phyloP scores from a whole-genome alignment of 257 asterid genomes.

The Leonotis leonurus region DNA sequence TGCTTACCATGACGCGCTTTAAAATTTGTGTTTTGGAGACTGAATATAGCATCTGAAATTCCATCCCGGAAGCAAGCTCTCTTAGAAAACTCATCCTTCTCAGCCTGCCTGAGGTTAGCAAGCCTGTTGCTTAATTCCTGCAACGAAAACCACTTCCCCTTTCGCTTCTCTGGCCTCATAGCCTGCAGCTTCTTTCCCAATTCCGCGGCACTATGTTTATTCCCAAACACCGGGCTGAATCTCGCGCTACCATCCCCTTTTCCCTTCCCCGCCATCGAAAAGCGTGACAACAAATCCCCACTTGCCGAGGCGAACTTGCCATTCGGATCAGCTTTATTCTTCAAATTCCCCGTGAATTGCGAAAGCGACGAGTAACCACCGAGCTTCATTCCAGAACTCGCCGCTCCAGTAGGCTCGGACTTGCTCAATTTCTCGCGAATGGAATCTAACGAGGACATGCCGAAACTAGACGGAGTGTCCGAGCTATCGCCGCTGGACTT shows the following conservation, averaged over 20 bases:
- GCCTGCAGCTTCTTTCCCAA: constrained; percentile 52
- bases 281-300: not conserved
- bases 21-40: no score
- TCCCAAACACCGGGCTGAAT: constrained; percentile 5
- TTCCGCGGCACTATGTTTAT: constrained; percentile 19
- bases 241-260: not conserved
- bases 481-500: constrained; percentile 1
- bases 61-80: not conserved
- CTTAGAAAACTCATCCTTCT: constrained; percentile 22
- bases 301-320: constrained; percentile 11
- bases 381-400: not conserved
- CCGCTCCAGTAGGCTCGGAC: not conserved
- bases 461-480: not conserved
- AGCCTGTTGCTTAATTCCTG: constrained; percentile 63
- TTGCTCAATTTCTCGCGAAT: constrained; percentile 19
- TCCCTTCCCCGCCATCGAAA: constrained; percentile 14
- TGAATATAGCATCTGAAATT: not conserved
- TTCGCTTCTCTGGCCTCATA: constrained; percentile 57
- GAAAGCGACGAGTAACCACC: not conserved
- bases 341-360: constrained; percentile 3
- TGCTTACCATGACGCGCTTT: constrained; percentile 14
- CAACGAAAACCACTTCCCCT: constrained; percentile 61
- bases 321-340: not conserved
- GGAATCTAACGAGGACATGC: not conserved
- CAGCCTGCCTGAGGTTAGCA: constrained; percentile 36